Base-by-base conservation (phyloP, 805 yeast species). In the Jamesozyma hellenica region DNA sequence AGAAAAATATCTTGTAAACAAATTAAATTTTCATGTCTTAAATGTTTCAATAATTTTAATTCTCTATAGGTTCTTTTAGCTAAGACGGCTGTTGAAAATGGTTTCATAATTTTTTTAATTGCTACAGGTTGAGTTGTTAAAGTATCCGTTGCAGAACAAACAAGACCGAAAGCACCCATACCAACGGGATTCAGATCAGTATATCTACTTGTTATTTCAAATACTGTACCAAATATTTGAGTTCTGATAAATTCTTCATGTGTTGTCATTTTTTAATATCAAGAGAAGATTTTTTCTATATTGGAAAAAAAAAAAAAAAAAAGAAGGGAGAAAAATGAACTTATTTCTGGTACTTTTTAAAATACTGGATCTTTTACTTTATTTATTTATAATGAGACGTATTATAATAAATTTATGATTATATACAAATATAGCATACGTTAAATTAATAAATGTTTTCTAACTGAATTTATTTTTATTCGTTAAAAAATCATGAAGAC, bases 101-200 rank as follows among this genome's bases (percentile, higher is more conserved):
- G 98, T 60, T 87, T 90, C 95, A 90, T 85, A 52, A 92, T 90
- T 67, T 92, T 92, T 62, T 92, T 92, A 45, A 92, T 92, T 35
- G 99, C 99, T 28, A 92, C 98, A 50, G 82, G 85, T 61, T 88
- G 95, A 40, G 77, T 79, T 0, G 96, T 87, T 44, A 88, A 72
- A 50, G 80, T 84, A 63, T 92, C 98, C 41, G 80, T 76, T 1
- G 98, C 99, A 8, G 96, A 86, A 59, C 98, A 92, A 30, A 92
- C 99, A 15, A 92, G 72, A 4, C 99, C 99, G 60, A 92, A 92
- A 7, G 98, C 98, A 19, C 99, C 99, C 99, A 92, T 92, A 0
- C 99, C 99, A 37, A 92, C 96, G 2, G 99, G 98, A 56, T 87
- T 90, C 45, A 92, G 71, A 56, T 90, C 95, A 4, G 84, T 75